Evolutionary conservation across 192 early-diverging fungal genomes (phyloP).

Genomic region (Backusella tuberculispora): DNA sequence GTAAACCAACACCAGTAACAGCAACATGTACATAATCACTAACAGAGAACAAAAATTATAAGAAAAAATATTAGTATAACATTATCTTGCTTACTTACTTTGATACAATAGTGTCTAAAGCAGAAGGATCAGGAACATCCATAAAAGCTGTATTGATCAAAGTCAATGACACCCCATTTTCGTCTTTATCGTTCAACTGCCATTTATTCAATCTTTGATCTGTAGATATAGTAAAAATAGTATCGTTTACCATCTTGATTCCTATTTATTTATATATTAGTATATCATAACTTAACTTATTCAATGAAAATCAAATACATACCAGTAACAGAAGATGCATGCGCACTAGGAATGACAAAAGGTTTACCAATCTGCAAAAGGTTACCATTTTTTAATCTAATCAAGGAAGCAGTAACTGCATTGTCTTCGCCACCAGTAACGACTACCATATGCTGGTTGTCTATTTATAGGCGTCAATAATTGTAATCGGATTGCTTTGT

Average conservation of each 20-base stretch:
- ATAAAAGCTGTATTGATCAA: slow-evolving; percentile 52
- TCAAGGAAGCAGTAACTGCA: slow-evolving; percentile 42
- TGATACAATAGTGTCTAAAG: slow-evolving; percentile 46
- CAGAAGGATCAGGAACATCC: slow-evolving; percentile 70
- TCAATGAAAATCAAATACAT: slow-evolving; percentile 2
- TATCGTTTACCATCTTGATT: slow-evolving; percentile 40
- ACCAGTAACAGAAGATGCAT: slow-evolving; percentile 76
- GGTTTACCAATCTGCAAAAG: slow-evolving; percentile 18
- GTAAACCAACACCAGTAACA: slow-evolving; percentile 62
- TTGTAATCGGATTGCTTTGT: background rate
- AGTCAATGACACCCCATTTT: slow-evolving; percentile 19
- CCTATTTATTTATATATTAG: slow-evolving; percentile 28
- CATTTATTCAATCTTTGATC: slow-evolving; percentile 75
- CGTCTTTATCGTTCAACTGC: slow-evolving; percentile 33
- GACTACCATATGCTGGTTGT: slow-evolving; percentile 36
- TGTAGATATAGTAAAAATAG: slow-evolving; percentile 58
- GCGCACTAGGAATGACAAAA: slow-evolving; percentile 46
- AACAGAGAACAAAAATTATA: background rate
- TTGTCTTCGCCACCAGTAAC: slow-evolving; percentile 83
- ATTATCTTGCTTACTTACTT: slow-evolving; percentile 6
- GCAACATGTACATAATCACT: slow-evolving; percentile 32
- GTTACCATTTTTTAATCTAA: background rate
- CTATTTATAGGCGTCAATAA: background rate
- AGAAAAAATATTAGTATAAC: too few relatives aligned
- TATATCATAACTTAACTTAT: background rate